phyloP scores from a whole-genome alignment of 1,284 basidiomycete genomes.

The Phlebopus sp. region DNA sequence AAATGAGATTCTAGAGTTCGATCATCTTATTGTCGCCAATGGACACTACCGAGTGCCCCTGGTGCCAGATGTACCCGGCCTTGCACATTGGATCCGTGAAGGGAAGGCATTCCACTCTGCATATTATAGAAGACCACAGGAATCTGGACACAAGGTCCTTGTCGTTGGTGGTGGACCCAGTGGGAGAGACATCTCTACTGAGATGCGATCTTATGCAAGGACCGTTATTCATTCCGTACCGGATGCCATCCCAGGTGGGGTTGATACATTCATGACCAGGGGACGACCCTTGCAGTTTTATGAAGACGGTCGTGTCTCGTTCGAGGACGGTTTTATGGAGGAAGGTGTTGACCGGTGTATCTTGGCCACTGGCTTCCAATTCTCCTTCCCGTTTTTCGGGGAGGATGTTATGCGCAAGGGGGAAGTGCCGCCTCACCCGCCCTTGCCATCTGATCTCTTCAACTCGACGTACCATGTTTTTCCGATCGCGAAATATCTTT shows the following conservation, averaged over 20 bases:
- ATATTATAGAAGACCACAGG: conserved; percentile 59
- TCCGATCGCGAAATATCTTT: conserved; percentile 55
- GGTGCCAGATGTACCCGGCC: conserved; percentile 56
- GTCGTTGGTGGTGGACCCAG: conserved; percentile 73
- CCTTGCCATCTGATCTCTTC: conserved; percentile 51
- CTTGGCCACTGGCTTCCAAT: conserved; percentile 72
- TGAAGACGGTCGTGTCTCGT: conserved; percentile 47
- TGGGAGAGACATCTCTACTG: conserved; percentile 60
- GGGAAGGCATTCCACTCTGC: conserved; percentile 59
- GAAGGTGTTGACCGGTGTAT: conserved; percentile 57
- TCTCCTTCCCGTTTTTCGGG: conserved; percentile 59
- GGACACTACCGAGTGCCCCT: conserved; percentile 68
- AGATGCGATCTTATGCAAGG: conserved; percentile 45
- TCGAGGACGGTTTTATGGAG: conserved; percentile 59
- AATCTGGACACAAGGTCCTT: conserved; percentile 49
- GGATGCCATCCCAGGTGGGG: conserved; percentile 28
- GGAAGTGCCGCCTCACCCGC: conserved; percentile 39
- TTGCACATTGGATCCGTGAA: conserved; percentile 52
- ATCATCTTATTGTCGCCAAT: conserved; percentile 67
- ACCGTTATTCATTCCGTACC: conserved; percentile 59
- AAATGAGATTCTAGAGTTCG: conserved; percentile 43
- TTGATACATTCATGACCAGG: conserved; percentile 42
- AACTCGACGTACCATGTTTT: conserved; percentile 66
- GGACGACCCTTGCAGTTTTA: conserved; percentile 44
- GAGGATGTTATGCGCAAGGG: conserved; percentile 29